phyloP scores from a whole-genome alignment of 257 asterid genomes.

The Phtheirospermum japonicum region DNA sequence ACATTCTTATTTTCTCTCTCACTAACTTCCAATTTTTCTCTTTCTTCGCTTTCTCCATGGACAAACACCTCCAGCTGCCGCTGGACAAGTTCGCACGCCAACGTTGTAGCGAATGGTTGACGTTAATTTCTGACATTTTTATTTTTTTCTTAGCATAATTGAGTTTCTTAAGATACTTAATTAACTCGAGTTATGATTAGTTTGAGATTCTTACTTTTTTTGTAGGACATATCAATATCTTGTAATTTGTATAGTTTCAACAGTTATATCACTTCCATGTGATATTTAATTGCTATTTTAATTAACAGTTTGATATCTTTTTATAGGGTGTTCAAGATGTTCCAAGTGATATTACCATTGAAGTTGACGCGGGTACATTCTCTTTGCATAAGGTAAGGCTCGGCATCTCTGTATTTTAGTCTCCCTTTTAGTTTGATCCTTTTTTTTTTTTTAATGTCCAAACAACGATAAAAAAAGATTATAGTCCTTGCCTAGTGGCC shows the following conservation, averaged over 20 bases:
- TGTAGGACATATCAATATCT: too few species aligned
- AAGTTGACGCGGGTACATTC: conserved; percentile 63
- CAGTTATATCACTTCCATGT: neutral
- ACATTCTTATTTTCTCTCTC: conserved; percentile 44
- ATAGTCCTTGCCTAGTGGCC: too few species aligned
- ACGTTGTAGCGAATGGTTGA: conserved; percentile 61
- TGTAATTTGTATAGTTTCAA: neutral
- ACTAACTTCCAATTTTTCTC: conserved; percentile 29
- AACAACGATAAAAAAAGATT: too few species aligned
- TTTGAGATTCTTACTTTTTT: too few species aligned
- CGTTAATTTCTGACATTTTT: neutral
- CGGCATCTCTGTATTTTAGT: neutral
- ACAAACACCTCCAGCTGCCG: conserved; percentile 54
- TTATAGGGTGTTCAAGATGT: conserved; percentile 81
- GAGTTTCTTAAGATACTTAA: neutral
- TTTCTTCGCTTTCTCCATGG: conserved; percentile 45
- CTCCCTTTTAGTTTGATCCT: neutral
- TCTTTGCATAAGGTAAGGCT: conserved; percentile 67
- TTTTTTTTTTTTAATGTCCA: too few species aligned
- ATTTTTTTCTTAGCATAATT: neutral
- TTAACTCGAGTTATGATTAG: too few species aligned
- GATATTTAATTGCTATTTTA: neutral
- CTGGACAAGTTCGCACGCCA: conserved; percentile 43
- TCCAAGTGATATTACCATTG: conserved; percentile 75
- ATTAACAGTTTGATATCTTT: conserved; percentile 8